Evolutionary conservation across 345 rosid genomes (phyloP), one percentile per base, ranked within the genome.

Genomic region (Citrus reticulata): DNA sequence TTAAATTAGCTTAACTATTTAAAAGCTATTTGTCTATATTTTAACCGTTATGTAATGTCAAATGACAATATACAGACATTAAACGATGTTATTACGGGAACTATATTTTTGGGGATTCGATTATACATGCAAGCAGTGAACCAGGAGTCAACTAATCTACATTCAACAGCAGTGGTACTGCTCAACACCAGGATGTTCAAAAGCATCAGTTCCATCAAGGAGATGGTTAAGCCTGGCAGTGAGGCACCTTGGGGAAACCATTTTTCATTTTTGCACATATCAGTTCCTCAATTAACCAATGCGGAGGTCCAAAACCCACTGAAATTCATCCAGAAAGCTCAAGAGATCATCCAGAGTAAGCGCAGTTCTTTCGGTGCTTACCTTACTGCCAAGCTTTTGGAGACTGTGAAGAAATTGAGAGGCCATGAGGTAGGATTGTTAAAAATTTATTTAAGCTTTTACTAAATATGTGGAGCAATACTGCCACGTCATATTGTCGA

Each of bases 181-280:
- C 79, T 85, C 5, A 87, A 87, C 55, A 87, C 87, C 0, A 78
- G 88, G 70, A 73, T 39, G 22, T 25, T 85, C 9, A 14, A 74
- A n/a, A 82, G 84, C 9, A 85, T 85, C 80, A 72, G 49, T 11
- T 79, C 90, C 1, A 80, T 84, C 6, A n/a, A 68, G 58, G 90
- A 84, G 14, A 88, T 88, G 88, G 70, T 80, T 17, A 75, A 61
- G 63, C 74, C 86, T 37, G 72, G 62, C 14, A 55, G 78, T 17
- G 16, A 80, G 49, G 34, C 87, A 1, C 80, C 83, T 0, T 88
- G 90, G 90, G 90, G 90, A 4, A 88, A 88, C 49, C 78, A 70
- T 7, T 84, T 85, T 62, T 75, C 84, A 5, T 86, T 84, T 72
- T 42, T 88, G 59, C 84, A 81, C n/a, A 80, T 80, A 22, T 49